Evolutionary conservation across 2,329 filamentous ascomycete species (phyloP), one percentile per base, ranked within the genome.

Genomic region (Neopestalotiopsis sp.): DNA sequence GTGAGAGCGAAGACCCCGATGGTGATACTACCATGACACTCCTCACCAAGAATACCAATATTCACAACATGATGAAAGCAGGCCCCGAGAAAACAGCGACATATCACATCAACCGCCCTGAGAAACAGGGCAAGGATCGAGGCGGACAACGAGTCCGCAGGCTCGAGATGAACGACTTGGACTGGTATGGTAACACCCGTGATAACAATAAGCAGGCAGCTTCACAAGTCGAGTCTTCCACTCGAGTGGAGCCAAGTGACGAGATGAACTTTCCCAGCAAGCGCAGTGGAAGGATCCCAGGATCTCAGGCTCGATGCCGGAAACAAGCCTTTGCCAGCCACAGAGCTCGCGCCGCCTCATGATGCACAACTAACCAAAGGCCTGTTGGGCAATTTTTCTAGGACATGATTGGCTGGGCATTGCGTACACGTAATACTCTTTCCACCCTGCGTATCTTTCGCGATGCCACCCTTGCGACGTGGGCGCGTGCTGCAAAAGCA

Each of bases 131-230:
- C 76, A 87, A 87, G 73, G 92, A 91, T 73, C 91, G 92, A 67
- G 89, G 88, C 77, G 91, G 92, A 69, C 94, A 97, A 80, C 92
- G 95, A 72, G 91, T 93, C 69, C 90, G 96, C 76, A 97, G 97
- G 81, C 85, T 99, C 70, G 95, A 98, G 79, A 88, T 98, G 69
- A 97, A 94, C 81, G 96, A 99, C 81, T 94, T 99, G 80, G 95
- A 99, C 81, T 99, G 96, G 96, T 98, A 95, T 84, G 85, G 73
- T 70, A 75, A 70, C 28, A 40, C 42, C 28, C 28, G 32, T 28
- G 24, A 71, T 72, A 68, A 63, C 65, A 72, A 38, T 38, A 7
- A 69, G 42, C 49, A 32, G 56, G 59, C 24, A 68, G 62, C n/a
- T 56, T 34, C 67, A 40, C 66, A 66, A 32, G 45, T 45, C 59